Base-by-base conservation (phyloP, 2,329 filamentous ascomycete genomes). In the Neonectria faginata region DNA sequence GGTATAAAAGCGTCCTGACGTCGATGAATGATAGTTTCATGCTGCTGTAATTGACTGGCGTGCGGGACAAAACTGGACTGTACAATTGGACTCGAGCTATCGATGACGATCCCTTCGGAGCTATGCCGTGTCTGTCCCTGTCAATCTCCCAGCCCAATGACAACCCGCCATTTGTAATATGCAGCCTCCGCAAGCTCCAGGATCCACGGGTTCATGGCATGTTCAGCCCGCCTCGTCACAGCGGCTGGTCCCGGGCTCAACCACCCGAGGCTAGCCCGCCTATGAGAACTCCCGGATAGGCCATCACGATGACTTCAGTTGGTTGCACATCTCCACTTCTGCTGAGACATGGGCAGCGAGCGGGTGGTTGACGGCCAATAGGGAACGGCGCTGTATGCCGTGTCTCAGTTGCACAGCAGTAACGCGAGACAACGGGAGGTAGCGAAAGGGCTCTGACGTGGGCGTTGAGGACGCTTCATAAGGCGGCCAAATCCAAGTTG, bases 11-110 rank as follows among this genome's bases (percentile, higher is more conserved):
- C 0, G 55, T 64, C 1, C 25, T 72, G 5, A 62, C 68, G 1
- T 71, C 69, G 2, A 67, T 68, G 31, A 67, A 61, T 36, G 71
- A 73, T 44, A 71, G 68, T 42, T 70, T 73, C 53, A 73, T 73
- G 71, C 27, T 73, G 22, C 29, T 73, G 22, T 69, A 27, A 55
- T 39, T 39, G 36, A 39, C 36, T 39, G 36, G 16, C 36, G 39
- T 42, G 39, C 8, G 18, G 39, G n/a, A 9, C n/a, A 42, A 39
- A 39, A 1, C 14, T 8, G 6, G 14, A n/a, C 14, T 11, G 8
- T n/a, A 41, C 18, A 25, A 5, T 8, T 42, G 31, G 18, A 27
- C 5, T 10, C 18, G 33, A 42, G 42, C 41, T 20, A 50, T 60
- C 44, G 48, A 36, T 22, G 58, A 25, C 58, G 58, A 57, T 56